Evolutionary conservation across 306 rosid species (phyloP).

Genomic region (Fagus sylvatica): DNA sequence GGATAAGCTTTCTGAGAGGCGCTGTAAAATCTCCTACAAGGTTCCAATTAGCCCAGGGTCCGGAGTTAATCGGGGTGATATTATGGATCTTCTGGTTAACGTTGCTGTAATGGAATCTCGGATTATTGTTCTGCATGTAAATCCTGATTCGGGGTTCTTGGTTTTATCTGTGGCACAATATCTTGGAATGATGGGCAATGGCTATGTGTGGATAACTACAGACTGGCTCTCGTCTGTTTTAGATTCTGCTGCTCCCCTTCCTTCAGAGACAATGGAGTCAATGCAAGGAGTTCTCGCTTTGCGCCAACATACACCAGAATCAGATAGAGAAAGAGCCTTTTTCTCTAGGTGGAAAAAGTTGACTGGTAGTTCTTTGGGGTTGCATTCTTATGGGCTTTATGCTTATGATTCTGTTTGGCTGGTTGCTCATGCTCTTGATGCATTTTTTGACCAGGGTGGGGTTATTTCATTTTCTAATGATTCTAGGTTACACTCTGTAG

Average conservation of each 20-base stretch:
- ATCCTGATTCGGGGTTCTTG: conserved; percentile 64
- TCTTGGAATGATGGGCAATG: conserved; percentile 84
- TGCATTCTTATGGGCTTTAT: conserved; percentile 79
- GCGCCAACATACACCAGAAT: conserved; percentile 83
- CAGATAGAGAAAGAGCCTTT: conserved; percentile 65
- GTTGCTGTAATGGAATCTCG: conserved; percentile 82
- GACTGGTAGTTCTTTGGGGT: conserved; percentile 67
- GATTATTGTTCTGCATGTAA: conserved; percentile 77
- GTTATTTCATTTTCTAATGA: conserved; percentile 63
- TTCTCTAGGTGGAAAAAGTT: conserved; percentile 74
- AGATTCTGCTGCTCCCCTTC: conserved; percentile 56
- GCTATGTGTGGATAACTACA: conserved; percentile 91
- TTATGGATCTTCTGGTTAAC: conserved; percentile 67
- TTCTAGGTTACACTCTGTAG: conserved; percentile 43
- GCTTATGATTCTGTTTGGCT: conserved; percentile 93
- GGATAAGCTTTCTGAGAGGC: conserved; percentile 62
- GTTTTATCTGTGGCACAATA: conserved; percentile 66
- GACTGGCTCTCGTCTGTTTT: conserved; percentile 85
- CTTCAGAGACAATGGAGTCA: conserved; percentile 44
- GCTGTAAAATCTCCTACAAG: conserved; percentile 76
- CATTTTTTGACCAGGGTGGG: conserved; percentile 71
- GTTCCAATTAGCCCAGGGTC: conserved; percentile 54
- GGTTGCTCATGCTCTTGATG: conserved; percentile 75
- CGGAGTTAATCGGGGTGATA: conserved; percentile 35
- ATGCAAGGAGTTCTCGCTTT: conserved; percentile 78